Evolutionary conservation across 2,329 filamentous ascomycete species (phyloP), one percentile per base, ranked within the genome.

Genomic region (Dactylellina cionopaga): DNA sequence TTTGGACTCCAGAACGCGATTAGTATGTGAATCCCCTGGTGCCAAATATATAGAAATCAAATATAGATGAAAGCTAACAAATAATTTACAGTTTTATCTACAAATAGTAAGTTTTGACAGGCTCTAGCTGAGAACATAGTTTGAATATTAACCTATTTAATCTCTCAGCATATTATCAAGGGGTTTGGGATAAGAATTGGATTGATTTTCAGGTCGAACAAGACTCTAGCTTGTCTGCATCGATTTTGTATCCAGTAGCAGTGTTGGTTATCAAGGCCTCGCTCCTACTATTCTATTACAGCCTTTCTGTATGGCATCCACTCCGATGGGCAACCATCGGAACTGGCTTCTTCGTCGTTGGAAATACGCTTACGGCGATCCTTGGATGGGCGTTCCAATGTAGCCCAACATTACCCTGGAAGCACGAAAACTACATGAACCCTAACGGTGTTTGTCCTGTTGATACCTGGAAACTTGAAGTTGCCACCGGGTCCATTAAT

Each of bases 141-240:
- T 9, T 27, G 10, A 44, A 44, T 37, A 46, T 29, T 29, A 43
- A 31, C n/a, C 39, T 31, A 10, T 37, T 29, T 27, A 3, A 11
- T 43, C 2, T 41, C 35, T 43, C n/a, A 66, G 49, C 51, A 27
- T 58, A 49, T 6, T 58, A 56, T 13, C 47, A 51, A 47, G 62
- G 62, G 1, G 49, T 56, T n/a, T 66, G 62, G 62, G 62, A 66
- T 35, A 56, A 51, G 33, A 56, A 9, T n/a, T 66, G 62, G 62
- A 35, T 56, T 24, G 51, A 66, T 24, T 66, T 56, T 17, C 49
- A 66, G 15, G 51, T 51, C 10, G 62, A 58, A 58, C 49, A 66
- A 33, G 62, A 56, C 25, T 47, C 62, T 25, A 58, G 59, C 25
- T 29, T 64, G 24, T 54, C 59, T 9, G 39, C 51, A 13, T 66